phyloP scores from a whole-genome alignment of 768 basidiomycete species.

The Termitomyces titanicus region DNA sequence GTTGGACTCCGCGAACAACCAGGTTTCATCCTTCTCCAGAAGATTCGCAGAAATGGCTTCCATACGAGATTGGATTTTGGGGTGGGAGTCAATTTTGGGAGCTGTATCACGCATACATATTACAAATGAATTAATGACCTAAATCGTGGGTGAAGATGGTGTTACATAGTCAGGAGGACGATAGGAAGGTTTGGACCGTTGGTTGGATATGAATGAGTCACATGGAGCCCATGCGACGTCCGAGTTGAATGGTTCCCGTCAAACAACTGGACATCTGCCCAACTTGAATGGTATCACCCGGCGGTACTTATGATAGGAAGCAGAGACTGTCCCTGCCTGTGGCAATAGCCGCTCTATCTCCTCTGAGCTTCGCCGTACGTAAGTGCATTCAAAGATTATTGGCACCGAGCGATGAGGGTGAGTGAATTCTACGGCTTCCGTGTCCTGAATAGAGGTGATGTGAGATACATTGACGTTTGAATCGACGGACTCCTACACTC shows the following conservation, averaged over 20 bases:
- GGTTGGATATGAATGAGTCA: neutral
- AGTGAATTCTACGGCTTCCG: neutral
- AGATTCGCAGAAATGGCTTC: conserved; percentile 4
- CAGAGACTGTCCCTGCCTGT: too few relatives aligned
- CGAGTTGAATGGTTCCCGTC: neutral
- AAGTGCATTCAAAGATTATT: neutral
- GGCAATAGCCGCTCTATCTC: neutral
- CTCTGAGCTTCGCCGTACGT: neutral
- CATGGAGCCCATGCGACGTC: neutral
- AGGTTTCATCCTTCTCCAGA: neutral
- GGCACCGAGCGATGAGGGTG: neutral
- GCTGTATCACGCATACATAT: neutral
- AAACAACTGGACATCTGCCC: neutral
- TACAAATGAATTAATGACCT: neutral
- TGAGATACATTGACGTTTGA: neutral
- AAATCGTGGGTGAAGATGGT: neutral
- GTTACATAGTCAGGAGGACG: neutral
- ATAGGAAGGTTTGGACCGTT: neutral
- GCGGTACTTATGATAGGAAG: neutral
- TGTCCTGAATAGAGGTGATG: too few relatives aligned
- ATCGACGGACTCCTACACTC: neutral
- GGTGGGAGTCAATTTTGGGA: neutral
- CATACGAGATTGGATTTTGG: conserved; percentile 1
- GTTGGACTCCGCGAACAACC: neutral
- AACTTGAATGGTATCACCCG: neutral